phyloP scores from a whole-genome alignment of 495 filamentous ascomycete genomes.

The Filosporella fistucella region DNA sequence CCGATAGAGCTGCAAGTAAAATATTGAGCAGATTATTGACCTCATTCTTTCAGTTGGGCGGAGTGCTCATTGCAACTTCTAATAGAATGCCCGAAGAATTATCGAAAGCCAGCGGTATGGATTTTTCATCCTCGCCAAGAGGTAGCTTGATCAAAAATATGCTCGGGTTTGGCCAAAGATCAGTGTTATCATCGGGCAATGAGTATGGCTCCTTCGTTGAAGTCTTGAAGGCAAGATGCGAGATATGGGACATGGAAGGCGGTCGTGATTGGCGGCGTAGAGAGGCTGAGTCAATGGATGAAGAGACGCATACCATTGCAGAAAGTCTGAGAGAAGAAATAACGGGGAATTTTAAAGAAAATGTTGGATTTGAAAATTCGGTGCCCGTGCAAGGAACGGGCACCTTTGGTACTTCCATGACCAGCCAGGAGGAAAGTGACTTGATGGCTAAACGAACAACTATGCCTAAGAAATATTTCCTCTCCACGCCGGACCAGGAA shows the following conservation, averaged over 20 bases:
- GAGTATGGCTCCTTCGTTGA: constrained; percentile 67
- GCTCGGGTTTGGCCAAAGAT: constrained; percentile 22
- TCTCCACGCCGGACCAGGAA: constrained; percentile 2
- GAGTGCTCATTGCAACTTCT: constrained; percentile 66
- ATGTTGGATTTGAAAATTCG: neutral
- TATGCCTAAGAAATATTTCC: neutral
- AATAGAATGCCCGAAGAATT: constrained; percentile 74
- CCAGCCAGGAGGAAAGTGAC: neutral
- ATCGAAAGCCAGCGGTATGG: constrained; percentile 59
- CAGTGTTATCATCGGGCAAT: constrained; percentile 46
- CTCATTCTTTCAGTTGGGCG: constrained; percentile 69
- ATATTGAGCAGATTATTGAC: constrained; percentile 67
- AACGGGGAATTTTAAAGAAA: constrained; percentile 1
- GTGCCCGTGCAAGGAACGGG: neutral
- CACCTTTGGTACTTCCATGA: neutral
- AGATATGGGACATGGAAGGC: constrained; percentile 70
- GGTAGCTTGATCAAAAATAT: constrained; percentile 44
- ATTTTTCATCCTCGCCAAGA: constrained; percentile 43
- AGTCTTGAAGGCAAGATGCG: constrained; percentile 60
- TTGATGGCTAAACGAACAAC: neutral
- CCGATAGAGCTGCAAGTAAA: constrained; percentile 62
- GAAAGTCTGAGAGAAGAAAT: constrained; percentile 6
- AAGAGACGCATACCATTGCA: constrained; percentile 11
- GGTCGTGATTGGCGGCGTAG: constrained; percentile 58
- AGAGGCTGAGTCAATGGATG: constrained; percentile 27